A percentile compares a stretch with the other conserved stretches of the same genome.
Evolutionary conservation across 345 rosid species (phyloP).

Genomic region (Eucalyptus sp.): DNA sequence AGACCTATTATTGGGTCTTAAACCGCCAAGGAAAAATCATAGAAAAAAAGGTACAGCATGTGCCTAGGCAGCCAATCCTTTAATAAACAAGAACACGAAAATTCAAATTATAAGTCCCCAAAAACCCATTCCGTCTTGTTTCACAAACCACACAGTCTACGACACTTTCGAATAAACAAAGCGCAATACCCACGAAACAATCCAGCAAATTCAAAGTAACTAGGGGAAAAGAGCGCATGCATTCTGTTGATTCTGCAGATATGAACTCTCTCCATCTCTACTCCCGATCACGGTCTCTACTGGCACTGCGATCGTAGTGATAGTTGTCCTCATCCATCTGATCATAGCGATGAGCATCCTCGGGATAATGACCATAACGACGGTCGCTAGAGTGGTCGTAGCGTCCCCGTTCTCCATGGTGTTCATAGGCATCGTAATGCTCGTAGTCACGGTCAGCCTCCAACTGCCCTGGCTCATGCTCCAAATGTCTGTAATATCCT

Average conservation of each 20-base stretch:
- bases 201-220: background rate
- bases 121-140: background rate
- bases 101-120: background rate
- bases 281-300: conserved; percentile 19
- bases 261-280: conserved; percentile 11
- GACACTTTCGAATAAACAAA: background rate
- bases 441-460: conserved; percentile 36
- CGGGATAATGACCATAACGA: conserved; percentile 17
- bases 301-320: conserved; percentile 30
- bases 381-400: conserved; percentile 48
- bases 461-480: conserved; percentile 30
- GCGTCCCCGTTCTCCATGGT: conserved; percentile 37
- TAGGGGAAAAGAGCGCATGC: background rate
- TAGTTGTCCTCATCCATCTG: conserved; percentile 56
- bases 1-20: background rate
- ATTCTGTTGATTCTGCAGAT: background rate
- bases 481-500: conserved; percentile 39
- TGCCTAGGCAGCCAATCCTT: background rate
- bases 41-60: background rate
- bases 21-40: background rate
- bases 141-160: background rate
- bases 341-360: conserved; percentile 19
- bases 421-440: conserved; percentile 47
- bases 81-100: background rate
- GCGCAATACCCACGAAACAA: background rate